A percentile compares a stretch with the other conserved stretches of the same genome.
Conservation (phyloP, 768 basidiomycete species). For the Phylloporus arenicola region DNA sequence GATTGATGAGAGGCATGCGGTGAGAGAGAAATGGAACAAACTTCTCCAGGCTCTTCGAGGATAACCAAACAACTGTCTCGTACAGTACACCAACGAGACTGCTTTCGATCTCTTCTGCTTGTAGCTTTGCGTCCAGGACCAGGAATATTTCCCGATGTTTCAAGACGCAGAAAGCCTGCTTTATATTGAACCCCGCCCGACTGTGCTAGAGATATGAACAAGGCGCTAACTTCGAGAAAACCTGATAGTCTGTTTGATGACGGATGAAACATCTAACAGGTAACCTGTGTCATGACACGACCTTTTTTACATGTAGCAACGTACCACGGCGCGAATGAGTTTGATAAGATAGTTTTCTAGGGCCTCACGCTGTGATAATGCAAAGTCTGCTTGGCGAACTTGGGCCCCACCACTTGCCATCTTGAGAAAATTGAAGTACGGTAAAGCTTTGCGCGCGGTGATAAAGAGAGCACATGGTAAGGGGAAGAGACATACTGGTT, state of each 20-base stretch:
- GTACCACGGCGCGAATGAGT: conserved; percentile 84
- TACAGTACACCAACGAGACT: conserved; percentile 85
- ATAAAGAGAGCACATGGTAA: neutral
- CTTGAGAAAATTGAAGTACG: conserved; percentile 84
- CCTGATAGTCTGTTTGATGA: conserved; percentile 82
- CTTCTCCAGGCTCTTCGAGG: conserved; percentile 82
- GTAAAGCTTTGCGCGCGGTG: conserved; percentile 50
- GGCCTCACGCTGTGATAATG: conserved; percentile 72
- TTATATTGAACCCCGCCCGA: conserved; percentile 87
- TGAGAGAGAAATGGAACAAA: conserved; percentile 29
- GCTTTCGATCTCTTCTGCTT: conserved; percentile 53
- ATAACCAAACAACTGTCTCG: conserved; percentile 89
- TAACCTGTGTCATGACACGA: conserved; percentile 4
- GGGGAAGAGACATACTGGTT: conserved; percentile 47
- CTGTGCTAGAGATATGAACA: conserved; percentile 75
- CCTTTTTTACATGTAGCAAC: conserved; percentile 20
- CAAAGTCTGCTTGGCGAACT: conserved; percentile 67
- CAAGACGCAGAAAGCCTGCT: conserved; percentile 73
- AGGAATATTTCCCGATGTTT: conserved; percentile 44
- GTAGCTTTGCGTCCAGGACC: conserved; percentile 64
- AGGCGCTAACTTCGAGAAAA: conserved; percentile 88
- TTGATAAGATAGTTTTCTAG: conserved; percentile 85
- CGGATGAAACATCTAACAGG: conserved; percentile 86
- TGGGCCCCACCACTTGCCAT: conserved; percentile 50
- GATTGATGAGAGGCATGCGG: neutral